Evolutionary conservation across 2,329 filamentous ascomycete species (phyloP), one percentile per base, ranked within the genome.

Genomic region (Trichoderma cornu-damae): DNA sequence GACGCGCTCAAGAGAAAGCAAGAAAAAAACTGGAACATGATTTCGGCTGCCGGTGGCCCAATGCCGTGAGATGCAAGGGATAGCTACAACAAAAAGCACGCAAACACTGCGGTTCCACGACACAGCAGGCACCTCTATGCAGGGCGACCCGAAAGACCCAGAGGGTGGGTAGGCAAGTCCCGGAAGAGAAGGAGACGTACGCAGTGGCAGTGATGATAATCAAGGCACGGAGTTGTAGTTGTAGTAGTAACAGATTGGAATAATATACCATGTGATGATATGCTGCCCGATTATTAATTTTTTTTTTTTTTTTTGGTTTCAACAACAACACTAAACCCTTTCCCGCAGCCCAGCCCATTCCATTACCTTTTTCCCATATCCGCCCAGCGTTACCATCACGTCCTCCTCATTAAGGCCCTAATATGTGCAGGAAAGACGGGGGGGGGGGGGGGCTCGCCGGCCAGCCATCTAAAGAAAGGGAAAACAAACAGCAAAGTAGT

Each of bases 351-450:
- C 18, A 42, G n/a, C 6, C 26, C 34, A 44, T 48, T 47, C 26
- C 34, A 44, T 48, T 47, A 53, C 38, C 46, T 40, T 48, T 35
- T 30, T 34, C 35, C 30, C 16, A 42, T 42, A 30, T 28, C 30
- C 24, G 12, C 16, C 40, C 37, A 22, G 11, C 16, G 24, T 37
- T 26, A 43, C 34, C 30, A 11, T 58, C 49, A 43, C 49, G 42
- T 42, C 49, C 56, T 53, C 56, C 56, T 58, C 49, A 58, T 58
- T 58, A 58, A 28, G 34, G 44, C 50, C 47, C 28, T 58, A 53
- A 54, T 58, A 58, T 58, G 28, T 53, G 48, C 56, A 58, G 26
- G 42, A 37, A 48, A 51, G 30, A 28, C 16, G 18, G 24, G 37
- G 16, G 7, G 47, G 18, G 16, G 49, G 26, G 8, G 16, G 14